Base-by-base conservation (phyloP, 176 grass and related monocot genomes). In the Oryza meridionalis region DNA sequence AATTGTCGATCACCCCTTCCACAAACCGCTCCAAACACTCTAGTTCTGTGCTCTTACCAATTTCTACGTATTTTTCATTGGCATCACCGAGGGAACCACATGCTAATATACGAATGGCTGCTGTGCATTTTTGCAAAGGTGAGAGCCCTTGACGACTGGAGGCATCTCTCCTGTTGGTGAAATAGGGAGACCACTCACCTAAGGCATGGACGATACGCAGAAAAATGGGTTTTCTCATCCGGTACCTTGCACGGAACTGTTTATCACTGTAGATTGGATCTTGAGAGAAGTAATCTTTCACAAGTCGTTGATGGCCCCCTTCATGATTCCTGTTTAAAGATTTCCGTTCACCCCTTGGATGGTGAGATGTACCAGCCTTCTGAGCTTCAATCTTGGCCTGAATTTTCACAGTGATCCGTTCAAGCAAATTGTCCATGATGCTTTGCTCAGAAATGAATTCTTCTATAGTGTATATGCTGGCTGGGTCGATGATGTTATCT, bases 91-190 rank as follows among this genome's bases (percentile, higher is more conserved):
- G 49, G 65, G 65, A 69, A 42, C 85, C 79, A 68, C 29, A 33
- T 45, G 72, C 38, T 87, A 87, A 77, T 22, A 81, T 87, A 82
- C 27, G 63, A 38, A 87, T 82, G 69, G 50, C 84, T 25, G 31
- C 21, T 70, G 85, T 87, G 85, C 85, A 87, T 65, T 87, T 87
- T 65, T 87, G 79, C 12, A 82, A 67, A 82, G 78, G 85, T n/a
- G 85, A 70, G 72, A 87, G 47, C 78, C 85, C 78, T 82, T 76
- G 49, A 58, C 65, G 72, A 70, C 26, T 82, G 62, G 43, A 26
- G 29, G 21, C 26, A 87, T 82, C 85, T 40, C 49, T 82, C 50
- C 85, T 80, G 55, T 64, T 69, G 42, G 72, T 87, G 79, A 87
- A 87, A 76, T 70, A 87, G 72, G 85, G 79, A 50, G 79, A 87